Evolutionary conservation across 2,329 filamentous ascomycete genomes (phyloP).

Genomic region (Annulohypoxylon truncatum): DNA sequence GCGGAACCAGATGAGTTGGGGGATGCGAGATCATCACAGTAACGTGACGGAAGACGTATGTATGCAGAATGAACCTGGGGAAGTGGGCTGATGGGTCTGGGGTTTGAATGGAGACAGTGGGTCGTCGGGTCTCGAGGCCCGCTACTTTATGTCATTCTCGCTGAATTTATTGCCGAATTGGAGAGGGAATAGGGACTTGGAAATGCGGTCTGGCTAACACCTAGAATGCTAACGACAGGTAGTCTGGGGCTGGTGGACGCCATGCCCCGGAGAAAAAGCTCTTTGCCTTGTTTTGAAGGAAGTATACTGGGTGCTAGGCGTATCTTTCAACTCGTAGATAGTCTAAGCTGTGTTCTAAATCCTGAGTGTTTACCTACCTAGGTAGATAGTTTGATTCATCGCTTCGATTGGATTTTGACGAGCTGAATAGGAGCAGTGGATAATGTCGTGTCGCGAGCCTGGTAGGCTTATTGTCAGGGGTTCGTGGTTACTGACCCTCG

Average conservation of each 20-base stretch:
- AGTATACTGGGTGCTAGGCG: not conserved
- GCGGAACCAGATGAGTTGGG: not conserved
- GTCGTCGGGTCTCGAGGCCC: not conserved
- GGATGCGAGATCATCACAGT: not conserved
- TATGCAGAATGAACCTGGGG: not conserved
- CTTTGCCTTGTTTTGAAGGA: not conserved
- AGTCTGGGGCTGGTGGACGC: not conserved
- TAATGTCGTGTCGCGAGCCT: too few relatives aligned
- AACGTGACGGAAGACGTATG: not conserved
- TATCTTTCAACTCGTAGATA: too few relatives aligned
- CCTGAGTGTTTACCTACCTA: too few relatives aligned
- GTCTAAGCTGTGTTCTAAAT: too few relatives aligned
- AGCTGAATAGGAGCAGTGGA: too few relatives aligned
- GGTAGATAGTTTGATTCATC: too few relatives aligned
- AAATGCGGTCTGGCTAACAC: not conserved
- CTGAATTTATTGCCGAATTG: not conserved
- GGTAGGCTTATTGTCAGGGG: too few relatives aligned
- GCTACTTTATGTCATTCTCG: not conserved
- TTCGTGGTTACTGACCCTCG: too few relatives aligned
- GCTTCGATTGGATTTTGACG: too few relatives aligned
- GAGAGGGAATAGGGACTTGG: not conserved
- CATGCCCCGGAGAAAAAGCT: not conserved
- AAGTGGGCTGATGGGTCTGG: not conserved
- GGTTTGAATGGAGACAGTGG: not conserved
- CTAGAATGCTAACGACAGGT: not conserved